phyloP scores from a whole-genome alignment of 768 basidiomycete genomes.

The Boletus bicolor region DNA sequence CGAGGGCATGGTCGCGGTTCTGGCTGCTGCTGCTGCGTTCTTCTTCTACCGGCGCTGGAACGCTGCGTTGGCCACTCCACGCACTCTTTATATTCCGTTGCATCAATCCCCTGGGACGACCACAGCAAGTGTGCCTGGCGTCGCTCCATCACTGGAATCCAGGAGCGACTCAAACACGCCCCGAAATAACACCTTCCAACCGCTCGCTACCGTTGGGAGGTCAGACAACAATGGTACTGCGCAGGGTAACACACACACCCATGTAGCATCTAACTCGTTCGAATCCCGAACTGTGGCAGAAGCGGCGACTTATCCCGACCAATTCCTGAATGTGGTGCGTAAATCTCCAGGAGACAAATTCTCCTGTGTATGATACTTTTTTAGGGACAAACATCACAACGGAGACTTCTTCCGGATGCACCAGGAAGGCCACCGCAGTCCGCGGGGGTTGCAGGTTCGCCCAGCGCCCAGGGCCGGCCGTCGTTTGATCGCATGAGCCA shows the following conservation, averaged over 20 bases:
- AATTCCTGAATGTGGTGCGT: conserved; percentile 8
- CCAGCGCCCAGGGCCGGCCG: background rate
- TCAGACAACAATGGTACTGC: background rate
- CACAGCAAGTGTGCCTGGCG: conserved; percentile 1
- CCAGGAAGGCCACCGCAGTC: background rate
- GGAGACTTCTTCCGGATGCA: conserved; percentile 8
- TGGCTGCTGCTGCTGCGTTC: conserved; percentile 12
- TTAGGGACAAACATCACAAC: conserved; percentile 3
- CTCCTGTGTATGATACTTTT: background rate
- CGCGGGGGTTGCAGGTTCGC: background rate
- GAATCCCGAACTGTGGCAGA: background rate
- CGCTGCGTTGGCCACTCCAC: background rate
- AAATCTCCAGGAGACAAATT: background rate
- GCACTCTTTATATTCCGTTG: background rate
- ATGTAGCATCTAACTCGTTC: background rate
- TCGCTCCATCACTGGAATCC: conserved; percentile 7
- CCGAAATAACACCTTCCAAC: background rate
- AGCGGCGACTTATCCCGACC: background rate
- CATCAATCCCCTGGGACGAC: conserved; percentile 3
- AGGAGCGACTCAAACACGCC: background rate
- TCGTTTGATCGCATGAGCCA: background rate
- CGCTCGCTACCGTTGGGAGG: background rate
- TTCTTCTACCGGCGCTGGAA: conserved; percentile 27
- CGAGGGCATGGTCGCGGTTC: conserved; percentile 8
- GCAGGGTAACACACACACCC: background rate